Conservation (phyloP, 2,329 filamentous ascomycete genomes). For the Penicillium sumatraense region DNA sequence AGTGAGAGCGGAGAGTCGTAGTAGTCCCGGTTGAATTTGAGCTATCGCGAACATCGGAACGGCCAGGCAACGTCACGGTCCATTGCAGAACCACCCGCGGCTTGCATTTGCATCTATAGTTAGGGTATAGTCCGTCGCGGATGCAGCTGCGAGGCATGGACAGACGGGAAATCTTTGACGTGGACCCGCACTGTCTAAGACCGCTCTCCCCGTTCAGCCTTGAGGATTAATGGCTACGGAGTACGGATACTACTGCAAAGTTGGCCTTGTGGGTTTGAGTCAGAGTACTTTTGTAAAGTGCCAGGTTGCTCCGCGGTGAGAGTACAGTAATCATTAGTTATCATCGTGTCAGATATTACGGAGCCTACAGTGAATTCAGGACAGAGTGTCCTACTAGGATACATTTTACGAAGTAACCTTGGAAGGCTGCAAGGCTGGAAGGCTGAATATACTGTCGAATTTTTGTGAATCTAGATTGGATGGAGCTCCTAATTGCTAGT, state of each 20-base stretch:
- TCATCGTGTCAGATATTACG: neutral
- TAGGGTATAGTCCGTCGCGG: constrained; percentile 10
- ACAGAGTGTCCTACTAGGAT: too few relatives aligned
- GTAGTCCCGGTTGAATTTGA: constrained; percentile 7
- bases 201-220: neutral
- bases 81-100: constrained; percentile 17
- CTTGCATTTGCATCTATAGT: constrained; percentile 16
- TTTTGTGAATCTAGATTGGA: neutral
- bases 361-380: neutral
- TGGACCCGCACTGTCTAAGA: constrained; percentile 23
- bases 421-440: neutral
- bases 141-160: constrained; percentile 10
- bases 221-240: constrained; percentile 5
- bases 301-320: neutral
- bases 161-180: constrained; percentile 12
- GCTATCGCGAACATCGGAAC: constrained; percentile 16
- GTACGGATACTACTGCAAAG: too few relatives aligned
- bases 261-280: neutral
- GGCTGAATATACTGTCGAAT: neutral
- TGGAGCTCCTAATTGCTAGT: neutral
- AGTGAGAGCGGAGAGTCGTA: too few relatives aligned
- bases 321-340: neutral
- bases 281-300: constrained; percentile 5
- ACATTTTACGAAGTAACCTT: too few relatives aligned
- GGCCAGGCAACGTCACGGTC: constrained; percentile 15